A percentile compares a stretch with the other conserved stretches of the same genome.
Evolutionary conservation across 257 asterid genomes (phyloP).

Genomic region (Fraxinus americana): DNA sequence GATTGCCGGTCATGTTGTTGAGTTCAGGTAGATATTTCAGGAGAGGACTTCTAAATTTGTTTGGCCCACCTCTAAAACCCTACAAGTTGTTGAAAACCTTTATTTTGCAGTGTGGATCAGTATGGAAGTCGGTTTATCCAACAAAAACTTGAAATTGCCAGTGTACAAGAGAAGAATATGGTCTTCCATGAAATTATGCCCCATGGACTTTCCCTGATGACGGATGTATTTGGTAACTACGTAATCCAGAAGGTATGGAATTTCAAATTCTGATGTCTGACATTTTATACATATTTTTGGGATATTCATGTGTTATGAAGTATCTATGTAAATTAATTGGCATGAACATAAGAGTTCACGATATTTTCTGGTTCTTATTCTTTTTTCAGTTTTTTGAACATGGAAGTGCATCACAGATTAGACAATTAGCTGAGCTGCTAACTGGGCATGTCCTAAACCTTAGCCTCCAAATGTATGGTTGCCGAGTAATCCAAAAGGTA

Average conservation of each 20-base stretch:
- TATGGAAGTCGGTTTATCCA: slow-evolving; percentile 86
- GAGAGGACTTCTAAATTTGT: not conserved
- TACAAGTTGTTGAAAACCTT: slow-evolving; percentile 10
- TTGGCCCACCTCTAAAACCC: not conserved
- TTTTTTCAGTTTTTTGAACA: slow-evolving; percentile 72
- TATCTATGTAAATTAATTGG: not conserved
- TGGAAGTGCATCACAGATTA: slow-evolving; percentile 67
- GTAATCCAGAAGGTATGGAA: slow-evolving; percentile 76
- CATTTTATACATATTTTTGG: not conserved
- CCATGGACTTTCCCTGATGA: slow-evolving; percentile 72
- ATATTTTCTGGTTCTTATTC: slow-evolving; percentile 11
- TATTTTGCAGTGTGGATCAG: slow-evolving; percentile 71
- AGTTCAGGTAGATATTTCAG: slow-evolving; percentile 59
- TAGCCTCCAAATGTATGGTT: slow-evolving; percentile 91
- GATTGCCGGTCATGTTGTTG: slow-evolving; percentile 85
- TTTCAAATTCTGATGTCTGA: slow-evolving; percentile 1
- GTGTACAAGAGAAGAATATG: slow-evolving; percentile 68
- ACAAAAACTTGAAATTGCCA: slow-evolving; percentile 82
- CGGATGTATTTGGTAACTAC: slow-evolving; percentile 88
- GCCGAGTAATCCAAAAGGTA: slow-evolving; percentile 93
- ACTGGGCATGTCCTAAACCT: slow-evolving; percentile 70
- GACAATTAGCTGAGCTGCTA: slow-evolving; percentile 70
- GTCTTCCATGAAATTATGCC: slow-evolving; percentile 80
- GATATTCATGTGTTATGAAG: not conserved
- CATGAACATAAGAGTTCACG: slow-evolving; percentile 3